phyloP scores from a whole-genome alignment of 2,329 filamentous ascomycete species.

The Kalmusia sp. region DNA sequence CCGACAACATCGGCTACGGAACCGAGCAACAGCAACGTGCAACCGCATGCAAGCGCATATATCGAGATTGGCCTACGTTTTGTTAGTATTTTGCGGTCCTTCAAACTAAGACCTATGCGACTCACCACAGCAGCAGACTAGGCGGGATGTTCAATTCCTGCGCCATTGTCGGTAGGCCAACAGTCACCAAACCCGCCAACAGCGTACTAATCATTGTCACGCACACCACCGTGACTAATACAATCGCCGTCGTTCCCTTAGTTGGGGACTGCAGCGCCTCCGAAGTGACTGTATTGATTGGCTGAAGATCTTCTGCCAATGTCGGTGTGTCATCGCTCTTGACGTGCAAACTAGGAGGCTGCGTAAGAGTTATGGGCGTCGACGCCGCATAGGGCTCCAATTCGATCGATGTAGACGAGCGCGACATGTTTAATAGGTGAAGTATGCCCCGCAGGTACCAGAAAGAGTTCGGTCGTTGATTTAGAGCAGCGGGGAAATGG shows the following conservation, averaged over 20 bases:
- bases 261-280: conserved; percentile 22
- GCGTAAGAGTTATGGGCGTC: conserved; percentile 14
- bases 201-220: conserved; percentile 35
- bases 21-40: conserved; percentile 58
- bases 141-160: conserved; percentile 31
- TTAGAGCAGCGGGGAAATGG: too few relatives aligned
- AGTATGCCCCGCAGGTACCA: too few relatives aligned
- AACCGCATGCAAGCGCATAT: conserved; percentile 54
- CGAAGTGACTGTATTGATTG: conserved; percentile 23
- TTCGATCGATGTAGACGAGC: conserved; percentile 34
- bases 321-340: conserved; percentile 18
- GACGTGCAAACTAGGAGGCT: conserved; percentile 17
- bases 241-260: conserved; percentile 35
- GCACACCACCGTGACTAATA: conserved; percentile 34
- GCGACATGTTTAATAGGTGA: conserved; percentile 26
- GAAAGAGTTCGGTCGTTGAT: too few relatives aligned
- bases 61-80: conserved; percentile 44
- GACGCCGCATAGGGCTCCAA: conserved; percentile 22
- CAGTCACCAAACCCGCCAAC: conserved; percentile 49
- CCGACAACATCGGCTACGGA: conserved; percentile 61
- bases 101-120: background rate
- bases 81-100: conserved; percentile 11
- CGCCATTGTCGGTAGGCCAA: conserved; percentile 53
- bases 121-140: conserved; percentile 38
- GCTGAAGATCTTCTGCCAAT: conserved; percentile 17